Percentiles rank a stretch among this genome's conserved stretches.
phyloP scores from a whole-genome alignment of 768 basidiomycete species.

The Tephrocybe sp. region DNA sequence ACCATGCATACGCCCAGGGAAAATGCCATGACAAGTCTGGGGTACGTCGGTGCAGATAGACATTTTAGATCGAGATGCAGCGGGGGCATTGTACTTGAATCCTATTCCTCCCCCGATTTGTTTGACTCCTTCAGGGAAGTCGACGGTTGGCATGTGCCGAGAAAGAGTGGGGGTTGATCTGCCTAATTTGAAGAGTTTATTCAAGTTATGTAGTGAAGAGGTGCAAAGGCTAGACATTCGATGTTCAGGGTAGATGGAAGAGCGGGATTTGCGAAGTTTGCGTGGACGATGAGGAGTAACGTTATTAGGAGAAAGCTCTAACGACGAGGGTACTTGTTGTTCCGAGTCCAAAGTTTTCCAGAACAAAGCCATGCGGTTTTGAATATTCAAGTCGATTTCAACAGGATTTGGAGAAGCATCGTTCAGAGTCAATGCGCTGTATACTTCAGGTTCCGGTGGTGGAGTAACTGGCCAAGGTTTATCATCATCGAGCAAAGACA shows the following conservation, averaged over 20 bases:
- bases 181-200: slow-evolving; percentile 36
- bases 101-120: slow-evolving; percentile 53
- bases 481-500: slow-evolving; percentile 14
- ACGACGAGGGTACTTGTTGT: slow-evolving; percentile 21
- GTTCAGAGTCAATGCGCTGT: slow-evolving; percentile 11
- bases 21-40: slow-evolving; percentile 15
- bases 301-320: slow-evolving; percentile 15
- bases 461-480: slow-evolving; percentile 2
- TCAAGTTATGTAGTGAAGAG: slow-evolving; percentile 28
- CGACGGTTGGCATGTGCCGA: slow-evolving; percentile 11
- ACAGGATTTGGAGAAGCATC: slow-evolving; percentile 17
- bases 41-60: slow-evolving; percentile 20
- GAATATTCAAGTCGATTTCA: slow-evolving; percentile 15
- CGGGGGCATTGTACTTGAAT: slow-evolving; percentile 38
- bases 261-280: slow-evolving; percentile 37
- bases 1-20: slow-evolving; percentile 10
- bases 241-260: slow-evolving; percentile 25
- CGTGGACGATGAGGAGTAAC: slow-evolving; percentile 23
- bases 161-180: slow-evolving; percentile 28
- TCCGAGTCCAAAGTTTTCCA: slow-evolving; percentile 48
- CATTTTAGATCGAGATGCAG: slow-evolving; percentile 21
- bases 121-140: slow-evolving; percentile 44
- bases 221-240: slow-evolving; percentile 30
- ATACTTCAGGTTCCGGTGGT: slow-evolving; percentile 9
- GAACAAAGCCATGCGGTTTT: slow-evolving; percentile 31